These are phyloP conservation scores for Tylopilus plumbeoviolaceoides DNA, from an alignment of 768 basidiomycete genomes.

Conservation along the genomic window DNA sequence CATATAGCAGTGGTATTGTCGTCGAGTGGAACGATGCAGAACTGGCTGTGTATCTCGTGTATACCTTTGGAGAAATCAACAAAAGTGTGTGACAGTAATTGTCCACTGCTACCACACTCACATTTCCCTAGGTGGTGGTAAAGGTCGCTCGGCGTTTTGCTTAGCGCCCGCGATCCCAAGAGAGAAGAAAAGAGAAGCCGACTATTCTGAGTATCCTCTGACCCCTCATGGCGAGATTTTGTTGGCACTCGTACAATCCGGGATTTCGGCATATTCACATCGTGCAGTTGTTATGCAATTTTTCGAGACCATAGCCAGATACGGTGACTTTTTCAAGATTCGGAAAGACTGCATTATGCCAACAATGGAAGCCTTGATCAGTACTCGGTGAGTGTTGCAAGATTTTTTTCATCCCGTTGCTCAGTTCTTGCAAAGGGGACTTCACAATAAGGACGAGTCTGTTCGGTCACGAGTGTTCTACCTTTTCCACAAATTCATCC, in stretches of 20 bases:
- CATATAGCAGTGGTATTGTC: conserved; percentile 53
- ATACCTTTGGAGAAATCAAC: conserved; percentile 89
- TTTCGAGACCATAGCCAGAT: conserved; percentile 90
- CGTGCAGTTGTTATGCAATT: conserved; percentile 83
- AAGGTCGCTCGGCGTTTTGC: conserved; percentile 85
- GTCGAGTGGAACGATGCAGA: conserved; percentile 93
- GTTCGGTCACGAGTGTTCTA: conserved; percentile 83
- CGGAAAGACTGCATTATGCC: conserved; percentile 86
- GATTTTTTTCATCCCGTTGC: neutral
- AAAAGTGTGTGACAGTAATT: conserved; percentile 56
- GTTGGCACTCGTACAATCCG: conserved; percentile 75
- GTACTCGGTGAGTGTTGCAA: conserved; percentile 54
- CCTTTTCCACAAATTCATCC: conserved; percentile 89
- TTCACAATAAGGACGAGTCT: conserved; percentile 70
- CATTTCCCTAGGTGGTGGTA: conserved; percentile 54
- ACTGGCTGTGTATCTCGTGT: conserved; percentile 88
- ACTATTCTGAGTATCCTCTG: conserved; percentile 78
- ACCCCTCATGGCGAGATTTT: conserved; percentile 91
- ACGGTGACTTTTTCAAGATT: conserved; percentile 95
- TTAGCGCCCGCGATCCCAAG: conserved; percentile 65
- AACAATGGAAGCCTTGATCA: conserved; percentile 85
- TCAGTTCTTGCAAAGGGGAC: conserved; percentile 51
- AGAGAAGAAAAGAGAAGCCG: conserved; percentile 60
- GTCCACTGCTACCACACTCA: neutral
- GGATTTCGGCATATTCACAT: conserved; percentile 80